These are phyloP conservation scores for Verticillium nonalfalfae DNA, from an alignment of 2,329 filamentous ascomycete species.

Conservation along the genomic window DNA sequence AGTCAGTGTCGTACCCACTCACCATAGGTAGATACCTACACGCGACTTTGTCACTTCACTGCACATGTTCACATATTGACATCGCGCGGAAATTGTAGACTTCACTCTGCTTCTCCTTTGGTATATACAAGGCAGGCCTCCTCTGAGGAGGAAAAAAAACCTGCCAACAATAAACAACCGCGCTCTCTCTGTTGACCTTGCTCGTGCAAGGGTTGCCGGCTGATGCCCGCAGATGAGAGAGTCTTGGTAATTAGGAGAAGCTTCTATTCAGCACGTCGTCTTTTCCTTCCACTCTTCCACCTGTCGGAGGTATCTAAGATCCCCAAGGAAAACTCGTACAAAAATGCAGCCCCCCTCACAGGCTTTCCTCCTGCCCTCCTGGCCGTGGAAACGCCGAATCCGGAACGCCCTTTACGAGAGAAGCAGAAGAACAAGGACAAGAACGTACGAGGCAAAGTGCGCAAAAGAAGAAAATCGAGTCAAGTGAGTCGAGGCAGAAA, in stretches of 20 bases:
- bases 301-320: not conserved
- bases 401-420: slow-evolving; percentile 13
- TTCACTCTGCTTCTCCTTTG: not conserved
- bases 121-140: not conserved
- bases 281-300: not conserved
- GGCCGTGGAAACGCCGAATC: not conserved
- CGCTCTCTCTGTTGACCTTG: not conserved
- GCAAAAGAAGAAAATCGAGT: not conserved
- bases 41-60: too few relatives aligned
- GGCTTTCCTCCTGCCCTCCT: slow-evolving; percentile 1
- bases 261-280: not conserved
- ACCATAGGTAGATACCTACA: too few relatives aligned
- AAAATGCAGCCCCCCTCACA: not conserved
- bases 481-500: not conserved
- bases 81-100: not conserved
- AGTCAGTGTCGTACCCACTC: not conserved
- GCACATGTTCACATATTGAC: not conserved
- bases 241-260: not conserved
- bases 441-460: slow-evolving; percentile 9
- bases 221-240: not conserved
- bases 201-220: not conserved
- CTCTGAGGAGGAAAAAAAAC: not conserved
- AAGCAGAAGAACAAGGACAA: slow-evolving; percentile 13
- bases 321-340: not conserved
- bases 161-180: not conserved